phyloP scores from a whole-genome alignment of 768 basidiomycete species.

The Rhodotorula sphaerocarpa region DNA sequence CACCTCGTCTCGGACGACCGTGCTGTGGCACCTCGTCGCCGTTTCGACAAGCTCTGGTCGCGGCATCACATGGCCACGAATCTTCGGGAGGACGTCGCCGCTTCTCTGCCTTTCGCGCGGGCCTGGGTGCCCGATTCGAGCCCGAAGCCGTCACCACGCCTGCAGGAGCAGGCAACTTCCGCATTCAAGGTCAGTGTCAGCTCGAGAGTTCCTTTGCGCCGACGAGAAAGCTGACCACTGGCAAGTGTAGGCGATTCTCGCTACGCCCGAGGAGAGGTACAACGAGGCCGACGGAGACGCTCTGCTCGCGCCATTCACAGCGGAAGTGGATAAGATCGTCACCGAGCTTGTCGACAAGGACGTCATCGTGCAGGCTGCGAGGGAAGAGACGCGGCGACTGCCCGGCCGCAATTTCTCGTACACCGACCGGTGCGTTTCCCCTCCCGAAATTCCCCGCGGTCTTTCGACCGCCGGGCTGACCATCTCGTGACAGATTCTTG shows the following conservation, averaged over 20 bases:
- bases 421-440: conserved; percentile 58
- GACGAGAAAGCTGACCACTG: neutral
- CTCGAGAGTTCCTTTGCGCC: neutral
- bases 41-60: conserved; percentile 11
- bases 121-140: neutral
- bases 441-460: too few species aligned
- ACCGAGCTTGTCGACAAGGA: conserved; percentile 58
- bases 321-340: conserved; percentile 37
- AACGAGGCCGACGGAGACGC: conserved; percentile 3
- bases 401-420: conserved; percentile 71
- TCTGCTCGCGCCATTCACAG: conserved; percentile 18
- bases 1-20: neutral
- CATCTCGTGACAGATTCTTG: conserved; percentile 3
- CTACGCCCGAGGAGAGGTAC: conserved; percentile 26
- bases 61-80: conserved; percentile 69
- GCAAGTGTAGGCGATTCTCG: conserved; percentile 18
- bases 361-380: conserved; percentile 59
- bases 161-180: neutral
- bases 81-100: conserved; percentile 56
- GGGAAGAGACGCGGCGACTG: conserved; percentile 51
- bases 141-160: neutral
- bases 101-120: neutral
- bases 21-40: neutral
- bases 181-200: conserved; percentile 19
- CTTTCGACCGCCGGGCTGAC: too few species aligned